These are phyloP conservation scores for Melocanna baccifera DNA, from an alignment of 176 grass and related monocot genomes.

Conservation along the genomic window DNA sequence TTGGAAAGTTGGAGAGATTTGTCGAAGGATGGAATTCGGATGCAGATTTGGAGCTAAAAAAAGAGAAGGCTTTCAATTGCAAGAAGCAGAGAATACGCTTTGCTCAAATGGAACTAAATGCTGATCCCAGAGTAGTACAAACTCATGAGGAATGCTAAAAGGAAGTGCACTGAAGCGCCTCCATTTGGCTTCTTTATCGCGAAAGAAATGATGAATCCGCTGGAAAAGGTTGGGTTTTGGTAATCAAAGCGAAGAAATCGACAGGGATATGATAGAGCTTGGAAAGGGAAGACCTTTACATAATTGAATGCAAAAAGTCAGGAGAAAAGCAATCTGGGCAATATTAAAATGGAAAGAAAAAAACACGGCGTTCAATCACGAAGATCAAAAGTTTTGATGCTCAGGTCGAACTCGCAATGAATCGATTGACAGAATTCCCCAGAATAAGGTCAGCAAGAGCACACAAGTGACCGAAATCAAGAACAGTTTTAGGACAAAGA, in stretches of 20 bases:
- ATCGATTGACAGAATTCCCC: not conserved
- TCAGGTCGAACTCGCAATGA: not conserved
- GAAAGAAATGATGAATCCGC: conserved; percentile 5
- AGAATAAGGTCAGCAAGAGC: not conserved
- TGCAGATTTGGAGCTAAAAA: conserved; percentile 6
- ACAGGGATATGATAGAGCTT: not conserved
- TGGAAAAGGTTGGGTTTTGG: not conserved
- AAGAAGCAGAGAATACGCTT: conserved; percentile 22
- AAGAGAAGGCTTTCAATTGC: conserved; percentile 11
- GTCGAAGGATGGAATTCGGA: not conserved
- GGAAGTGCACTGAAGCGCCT: not conserved
- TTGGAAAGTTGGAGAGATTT: not conserved
- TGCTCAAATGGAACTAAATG: conserved; percentile 25
- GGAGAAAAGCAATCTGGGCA: not conserved
- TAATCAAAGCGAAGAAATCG: not conserved
- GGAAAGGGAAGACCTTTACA: not conserved
- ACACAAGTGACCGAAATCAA: not conserved
- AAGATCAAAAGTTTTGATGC: not conserved
- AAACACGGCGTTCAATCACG: not conserved
- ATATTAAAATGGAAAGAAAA: not conserved
- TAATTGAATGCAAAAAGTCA: not conserved
- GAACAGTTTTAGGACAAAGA: not conserved
- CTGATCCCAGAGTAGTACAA: not conserved
- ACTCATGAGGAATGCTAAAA: not conserved
- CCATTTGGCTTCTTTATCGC: conserved; percentile 11